A percentile compares a stretch with the other conserved stretches of the same genome.
These are phyloP conservation scores for Rhododendron ovatum DNA, from an alignment of 148 eudicot species.

Conservation along the genomic window DNA sequence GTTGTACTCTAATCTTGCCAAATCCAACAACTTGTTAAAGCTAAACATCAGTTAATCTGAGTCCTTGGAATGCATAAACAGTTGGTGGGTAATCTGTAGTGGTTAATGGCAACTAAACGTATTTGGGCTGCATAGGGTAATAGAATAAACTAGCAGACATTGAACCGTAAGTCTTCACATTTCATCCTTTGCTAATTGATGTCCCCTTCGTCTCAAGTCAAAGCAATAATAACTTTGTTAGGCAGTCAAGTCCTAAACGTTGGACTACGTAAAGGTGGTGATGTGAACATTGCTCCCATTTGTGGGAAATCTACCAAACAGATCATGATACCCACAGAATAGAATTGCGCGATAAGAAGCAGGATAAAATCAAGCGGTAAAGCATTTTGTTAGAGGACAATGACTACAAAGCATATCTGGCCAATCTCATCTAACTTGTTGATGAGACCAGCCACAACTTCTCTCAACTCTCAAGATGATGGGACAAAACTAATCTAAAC, in stretches of 20 bases:
- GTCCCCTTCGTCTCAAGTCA: neutral
- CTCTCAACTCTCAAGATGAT: neutral
- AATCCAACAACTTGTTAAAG: neutral
- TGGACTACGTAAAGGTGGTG: neutral
- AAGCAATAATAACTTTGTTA: neutral
- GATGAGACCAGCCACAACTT: neutral
- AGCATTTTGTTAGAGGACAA: no score
- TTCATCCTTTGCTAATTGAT: neutral
- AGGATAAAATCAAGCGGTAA: neutral
- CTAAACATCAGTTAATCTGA: neutral
- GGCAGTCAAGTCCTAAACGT: neutral
- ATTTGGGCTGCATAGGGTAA: neutral
- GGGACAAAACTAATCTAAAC: neutral
- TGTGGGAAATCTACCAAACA: neutral
- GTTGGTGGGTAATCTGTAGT: neutral
- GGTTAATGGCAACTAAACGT: neutral
- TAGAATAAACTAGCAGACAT: neutral
- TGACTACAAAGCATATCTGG: no score
- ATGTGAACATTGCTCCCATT: neutral
- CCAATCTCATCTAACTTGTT: no score
- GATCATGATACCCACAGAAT: neutral
- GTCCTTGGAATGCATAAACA: neutral
- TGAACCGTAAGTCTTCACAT: neutral
- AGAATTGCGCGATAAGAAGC: neutral
- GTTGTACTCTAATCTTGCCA: neutral